Evolutionary conservation across 495 filamentous ascomycete genomes (phyloP), one percentile per base, ranked within the genome.

Genomic region (Podospora bellae-mahoneyi): DNA sequence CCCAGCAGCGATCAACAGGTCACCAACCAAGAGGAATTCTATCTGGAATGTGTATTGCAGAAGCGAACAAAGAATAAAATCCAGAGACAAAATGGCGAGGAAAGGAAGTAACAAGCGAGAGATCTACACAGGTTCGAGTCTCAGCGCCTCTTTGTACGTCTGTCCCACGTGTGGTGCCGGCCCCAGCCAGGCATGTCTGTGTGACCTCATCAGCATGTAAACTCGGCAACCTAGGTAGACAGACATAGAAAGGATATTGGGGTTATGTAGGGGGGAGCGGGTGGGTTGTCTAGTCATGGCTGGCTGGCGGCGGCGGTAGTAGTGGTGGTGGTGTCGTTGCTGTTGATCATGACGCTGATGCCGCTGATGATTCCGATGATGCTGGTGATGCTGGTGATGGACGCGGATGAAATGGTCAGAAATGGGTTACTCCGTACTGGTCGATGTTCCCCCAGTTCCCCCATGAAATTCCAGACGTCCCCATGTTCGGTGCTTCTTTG

Each of bases 401-500:
- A 20, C 56, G 16, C 7, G 32, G 32, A 54, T 19, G 62, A 64
- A 20, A 64, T 64, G 16, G 3, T 28, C 39, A 48, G 13, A 10
- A 48, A 48, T 16, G 39, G 34, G 34, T 39, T 10, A 6, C 6
- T 39, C 3, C 3, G 34, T 39, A 6, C 34, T 23, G 23, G 23
- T 23, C 23, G 23, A 23, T 23, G 23, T 23, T 23, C 23, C 23
- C 23, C 23, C 23, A 1, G 23, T 2, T 48, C 39, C 15, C 39
- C 39, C 39, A 48, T 48, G 15, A 48, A 48, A 48, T 48, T 48
- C 28, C 20, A 61, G 20, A 26, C 28, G 19, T 70, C 70, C 69
- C 66, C 67, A 63, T 70, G 57, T 60, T 76, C 73, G 75, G 75
- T 72, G 72, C 39, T 78, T 76, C 61, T 58, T 76, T 68, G 18